Evolutionary conservation across 2,329 filamentous ascomycete species (phyloP), one percentile per base, ranked within the genome.

Genomic region (Xylaria arbuscula): DNA sequence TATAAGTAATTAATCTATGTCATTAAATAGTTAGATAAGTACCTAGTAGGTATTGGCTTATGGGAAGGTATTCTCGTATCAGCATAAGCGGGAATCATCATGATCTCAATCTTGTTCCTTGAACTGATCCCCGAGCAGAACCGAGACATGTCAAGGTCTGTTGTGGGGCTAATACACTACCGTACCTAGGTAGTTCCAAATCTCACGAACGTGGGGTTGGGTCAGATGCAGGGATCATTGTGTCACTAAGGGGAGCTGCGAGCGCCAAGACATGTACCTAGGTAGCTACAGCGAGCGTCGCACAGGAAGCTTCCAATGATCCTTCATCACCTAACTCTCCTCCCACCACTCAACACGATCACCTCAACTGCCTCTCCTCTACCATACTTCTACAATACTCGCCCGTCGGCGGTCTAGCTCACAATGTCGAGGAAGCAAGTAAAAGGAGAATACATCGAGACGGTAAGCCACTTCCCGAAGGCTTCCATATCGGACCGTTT

Each of bases 401-500:
- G 15, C 40, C 15, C 17, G 24, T 53, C 5, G 40, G 32, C 17
- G 54, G n/a, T 17, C 8, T 24, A 62, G 24, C 17, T 62, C 63
- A 50, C 47, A 45, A 94, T 94, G 92, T 92, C 92, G 72, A 88
- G 91, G 75, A 92, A 94, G 78, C 85, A 90, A 59, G 86, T 88
- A 10, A 97, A 94, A 82, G 93, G 93, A 81, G 94, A 98, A 81
- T 98, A 98, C 79, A 98, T 99, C 71, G 95, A 98, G 82, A 99
- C 96, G 62, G 94, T 97, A 86, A 76, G 87, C 36, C 17, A 54
- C 17, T 38, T 32, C 17, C n/a, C 24, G 1, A 42, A 47, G 28
- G 28, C 28, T 32, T 0, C 42, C 1, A 17, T 28, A 28, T 28
- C 28, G 2, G 28, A 28, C 28, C 28, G 40, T 19, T 17, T 19